These are phyloP conservation scores for Lycium ferocissimum DNA, from an alignment of 257 asterid species.

Conservation along the genomic window DNA sequence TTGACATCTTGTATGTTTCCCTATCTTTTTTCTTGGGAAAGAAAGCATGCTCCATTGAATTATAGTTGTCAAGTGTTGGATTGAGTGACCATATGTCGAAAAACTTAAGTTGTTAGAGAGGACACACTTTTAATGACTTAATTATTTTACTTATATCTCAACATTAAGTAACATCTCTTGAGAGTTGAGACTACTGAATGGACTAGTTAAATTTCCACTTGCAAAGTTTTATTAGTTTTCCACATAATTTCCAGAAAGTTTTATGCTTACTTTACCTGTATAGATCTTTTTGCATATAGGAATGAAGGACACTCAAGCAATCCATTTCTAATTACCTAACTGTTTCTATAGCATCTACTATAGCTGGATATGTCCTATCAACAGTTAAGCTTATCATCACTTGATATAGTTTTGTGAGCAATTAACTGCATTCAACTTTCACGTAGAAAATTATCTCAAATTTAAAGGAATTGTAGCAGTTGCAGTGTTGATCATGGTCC, in stretches of 20 bases:
- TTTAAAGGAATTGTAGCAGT: background rate
- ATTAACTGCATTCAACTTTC: background rate
- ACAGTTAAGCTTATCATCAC: background rate
- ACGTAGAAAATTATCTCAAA: background rate
- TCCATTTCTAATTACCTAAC: background rate
- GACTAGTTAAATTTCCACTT: background rate
- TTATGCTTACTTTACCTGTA: background rate
- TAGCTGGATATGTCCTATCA: background rate
- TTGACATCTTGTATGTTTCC: no score
- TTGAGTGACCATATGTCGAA: no score
- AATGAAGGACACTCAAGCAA: background rate
- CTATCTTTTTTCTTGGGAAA: no score
- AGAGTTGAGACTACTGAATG: background rate
- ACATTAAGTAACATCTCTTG: background rate
- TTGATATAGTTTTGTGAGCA: background rate
- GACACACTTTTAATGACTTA: no score
- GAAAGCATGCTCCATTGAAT: no score
- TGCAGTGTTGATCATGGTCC: conserved; percentile 28
- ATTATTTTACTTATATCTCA: no score
- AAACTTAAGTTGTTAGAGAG: no score
- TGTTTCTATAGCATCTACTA: background rate
- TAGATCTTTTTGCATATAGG: background rate
- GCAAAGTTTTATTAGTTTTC: background rate
- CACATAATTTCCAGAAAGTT: background rate
- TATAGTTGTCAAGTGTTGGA: no score